Percentiles rank a stretch among this genome's conserved stretches.
phyloP scores from a whole-genome alignment of 2,329 filamentous ascomycete genomes.

The Penicillium digitatum region DNA sequence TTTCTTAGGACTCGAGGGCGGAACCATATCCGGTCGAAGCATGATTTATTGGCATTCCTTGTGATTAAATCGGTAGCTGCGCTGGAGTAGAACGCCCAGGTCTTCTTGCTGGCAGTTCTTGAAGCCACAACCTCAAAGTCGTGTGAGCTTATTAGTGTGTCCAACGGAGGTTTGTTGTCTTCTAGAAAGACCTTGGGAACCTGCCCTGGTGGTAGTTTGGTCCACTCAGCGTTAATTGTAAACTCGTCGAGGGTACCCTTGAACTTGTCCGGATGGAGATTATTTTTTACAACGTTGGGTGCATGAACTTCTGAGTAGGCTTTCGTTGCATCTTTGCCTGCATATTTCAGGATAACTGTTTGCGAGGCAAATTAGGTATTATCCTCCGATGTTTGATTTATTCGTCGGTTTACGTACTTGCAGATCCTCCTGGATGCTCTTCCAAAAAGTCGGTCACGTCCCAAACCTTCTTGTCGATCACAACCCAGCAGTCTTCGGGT shows the following conservation, averaged over 20 bases:
- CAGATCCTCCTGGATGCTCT: slow-evolving; percentile 59
- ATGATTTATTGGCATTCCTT: slow-evolving; percentile 51
- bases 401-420: slow-evolving; percentile 33
- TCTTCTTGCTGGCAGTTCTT: slow-evolving; percentile 55
- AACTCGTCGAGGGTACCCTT: slow-evolving; percentile 50
- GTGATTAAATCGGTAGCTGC: slow-evolving; percentile 62
- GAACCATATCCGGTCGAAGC: slow-evolving; percentile 56
- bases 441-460: slow-evolving; percentile 63
- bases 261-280: slow-evolving; percentile 43
- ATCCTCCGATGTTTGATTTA: background rate
- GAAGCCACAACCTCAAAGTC: slow-evolving; percentile 60
- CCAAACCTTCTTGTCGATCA: slow-evolving; percentile 64
- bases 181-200: slow-evolving; percentile 26
- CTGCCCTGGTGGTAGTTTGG: slow-evolving; percentile 38
- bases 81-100: slow-evolving; percentile 67
- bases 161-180: slow-evolving; percentile 49
- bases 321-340: slow-evolving; percentile 45
- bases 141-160: slow-evolving; percentile 55
- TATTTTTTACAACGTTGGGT: slow-evolving; percentile 45
- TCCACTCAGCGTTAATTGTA: slow-evolving; percentile 50
- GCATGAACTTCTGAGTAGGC: slow-evolving; percentile 47
- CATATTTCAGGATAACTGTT: slow-evolving; percentile 45
- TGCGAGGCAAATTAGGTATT: background rate
- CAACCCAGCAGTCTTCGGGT: slow-evolving; percentile 59
- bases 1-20: slow-evolving; percentile 57